Percentiles rank a stretch among this genome's conserved stretches.
Evolutionary conservation across 2,329 filamentous ascomycete species (phyloP).

Genomic region (Beauveria asiatica): DNA sequence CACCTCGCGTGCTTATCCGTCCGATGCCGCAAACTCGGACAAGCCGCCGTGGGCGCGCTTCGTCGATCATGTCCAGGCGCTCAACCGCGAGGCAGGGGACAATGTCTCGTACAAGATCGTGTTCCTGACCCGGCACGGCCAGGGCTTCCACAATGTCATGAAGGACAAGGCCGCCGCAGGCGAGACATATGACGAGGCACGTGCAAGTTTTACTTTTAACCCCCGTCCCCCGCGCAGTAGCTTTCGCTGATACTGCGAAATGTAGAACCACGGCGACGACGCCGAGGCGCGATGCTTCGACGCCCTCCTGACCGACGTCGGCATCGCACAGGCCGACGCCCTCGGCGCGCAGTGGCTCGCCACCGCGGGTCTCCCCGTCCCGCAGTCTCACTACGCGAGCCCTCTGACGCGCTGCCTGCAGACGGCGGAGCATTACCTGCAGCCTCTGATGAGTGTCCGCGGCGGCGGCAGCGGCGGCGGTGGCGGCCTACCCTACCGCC

Average conservation of each 20-base stretch:
- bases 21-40: conserved; percentile 22
- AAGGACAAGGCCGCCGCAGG: conserved; percentile 49
- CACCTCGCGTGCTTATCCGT: conserved; percentile 39
- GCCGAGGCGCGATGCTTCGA: conserved; percentile 32
- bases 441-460: conserved; percentile 27
- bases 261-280: conserved; percentile 29
- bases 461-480: conserved; percentile 11
- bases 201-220: neutral
- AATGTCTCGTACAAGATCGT: conserved; percentile 46
- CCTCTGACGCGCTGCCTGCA: conserved; percentile 51
- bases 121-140: conserved; percentile 47
- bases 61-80: conserved; percentile 33
- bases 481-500: conserved; percentile 31
- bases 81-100: conserved; percentile 34
- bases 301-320: conserved; percentile 41
- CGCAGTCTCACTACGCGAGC: conserved; percentile 46
- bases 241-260: too few species aligned
- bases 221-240: neutral
- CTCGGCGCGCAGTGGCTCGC: conserved; percentile 44
- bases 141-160: conserved; percentile 37
- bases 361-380: conserved; percentile 41
- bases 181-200: conserved; percentile 42
- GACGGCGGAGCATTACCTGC: conserved; percentile 45
- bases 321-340: conserved; percentile 42
- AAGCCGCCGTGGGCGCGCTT: conserved; percentile 47